Conservation (phyloP, 768 basidiomycete genomes). For the Hortiboletus campestris region DNA sequence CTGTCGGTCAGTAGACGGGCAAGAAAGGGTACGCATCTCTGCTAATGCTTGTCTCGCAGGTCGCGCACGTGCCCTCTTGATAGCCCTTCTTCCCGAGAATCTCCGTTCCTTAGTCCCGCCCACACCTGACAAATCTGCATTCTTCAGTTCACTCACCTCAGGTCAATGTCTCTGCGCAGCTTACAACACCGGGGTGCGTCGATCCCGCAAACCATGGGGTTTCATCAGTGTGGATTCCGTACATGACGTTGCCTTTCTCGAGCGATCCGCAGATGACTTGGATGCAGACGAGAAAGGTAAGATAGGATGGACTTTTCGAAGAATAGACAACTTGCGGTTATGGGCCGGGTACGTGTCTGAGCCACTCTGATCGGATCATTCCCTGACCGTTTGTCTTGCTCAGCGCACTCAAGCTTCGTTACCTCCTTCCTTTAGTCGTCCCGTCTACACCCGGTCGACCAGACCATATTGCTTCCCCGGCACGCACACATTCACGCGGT, state of each 20-base stretch:
- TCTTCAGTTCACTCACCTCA: conserved; percentile 61
- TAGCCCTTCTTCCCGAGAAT: conserved; percentile 54
- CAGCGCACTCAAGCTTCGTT: conserved; percentile 81
- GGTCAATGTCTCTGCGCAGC: conserved; percentile 79
- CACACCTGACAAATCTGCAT: conserved; percentile 33
- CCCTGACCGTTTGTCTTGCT: background rate
- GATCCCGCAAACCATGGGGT: conserved; percentile 84
- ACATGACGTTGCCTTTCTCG: conserved; percentile 74
- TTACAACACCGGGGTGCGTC: conserved; percentile 78
- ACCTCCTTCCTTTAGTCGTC: conserved; percentile 65
- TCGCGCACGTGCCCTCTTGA: conserved; percentile 62
- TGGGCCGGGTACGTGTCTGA: conserved; percentile 72
- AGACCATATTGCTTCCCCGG: conserved; percentile 24
- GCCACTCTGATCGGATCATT: background rate
- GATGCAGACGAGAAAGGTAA: conserved; percentile 43
- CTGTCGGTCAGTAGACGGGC: conserved; percentile 49
- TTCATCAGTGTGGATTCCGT: conserved; percentile 75
- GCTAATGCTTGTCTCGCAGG: conserved; percentile 38
- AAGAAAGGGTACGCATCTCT: background rate
- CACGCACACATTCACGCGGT: conserved; percentile 16
- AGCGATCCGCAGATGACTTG: conserved; percentile 42
- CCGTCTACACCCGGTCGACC: conserved; percentile 41
- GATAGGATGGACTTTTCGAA: conserved; percentile 79
- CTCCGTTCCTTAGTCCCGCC: conserved; percentile 43
- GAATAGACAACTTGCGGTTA: conserved; percentile 80